Base-by-base conservation (phyloP, 176 grass and related monocot genomes). In the Musa beccarii region DNA sequence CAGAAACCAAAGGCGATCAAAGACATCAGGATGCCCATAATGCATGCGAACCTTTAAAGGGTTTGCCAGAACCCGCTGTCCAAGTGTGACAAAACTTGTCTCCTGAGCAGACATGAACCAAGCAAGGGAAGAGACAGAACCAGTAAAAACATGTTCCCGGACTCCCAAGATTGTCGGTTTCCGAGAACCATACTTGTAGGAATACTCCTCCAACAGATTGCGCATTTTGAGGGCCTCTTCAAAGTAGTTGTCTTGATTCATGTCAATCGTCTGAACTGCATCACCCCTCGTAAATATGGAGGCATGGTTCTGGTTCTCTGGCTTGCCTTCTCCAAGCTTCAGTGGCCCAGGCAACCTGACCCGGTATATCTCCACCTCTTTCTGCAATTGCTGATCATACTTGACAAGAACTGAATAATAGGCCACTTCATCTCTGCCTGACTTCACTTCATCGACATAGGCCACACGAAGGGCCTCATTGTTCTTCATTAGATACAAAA, bases 21-120 rank as follows among this genome's bases (percentile, higher is more conserved):
- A 98, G 71, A 98, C 94, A 85, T 98, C 90, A 82, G 94, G 94
- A 78, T 98, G 94, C 49, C 94, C 94, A 73, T 98, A 98, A 69
- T 98, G 94, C 94, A 98, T 98, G 49, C 94, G 75, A 64, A 98
- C 94, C 81, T 98, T 98, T 70, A 98, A 85, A 8, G 88, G 94
- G 72, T 85, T 87, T 67, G 94, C 94, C 78, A 98, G 75, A 76
- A 98, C 90, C 24, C 94, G 85, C 86, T 98, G 94, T 64, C 94
- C 94, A 84, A 98, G 89, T 23, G 94, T 98, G 73, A 98, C 94
- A 84, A 98, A 98, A 84, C 90, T 98, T 66, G 86, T 93, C 81
- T 98, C 94, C 65, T 98, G 94, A 63, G 94, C 90, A 63, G 94
- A 98, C 94, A 98, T 98, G 82, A 98, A 98, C 90, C 88, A 98